These are phyloP conservation scores for Aspergillaceae sp. DNA, from an alignment of 2,329 filamentous ascomycete genomes.

Conservation along the genomic window DNA sequence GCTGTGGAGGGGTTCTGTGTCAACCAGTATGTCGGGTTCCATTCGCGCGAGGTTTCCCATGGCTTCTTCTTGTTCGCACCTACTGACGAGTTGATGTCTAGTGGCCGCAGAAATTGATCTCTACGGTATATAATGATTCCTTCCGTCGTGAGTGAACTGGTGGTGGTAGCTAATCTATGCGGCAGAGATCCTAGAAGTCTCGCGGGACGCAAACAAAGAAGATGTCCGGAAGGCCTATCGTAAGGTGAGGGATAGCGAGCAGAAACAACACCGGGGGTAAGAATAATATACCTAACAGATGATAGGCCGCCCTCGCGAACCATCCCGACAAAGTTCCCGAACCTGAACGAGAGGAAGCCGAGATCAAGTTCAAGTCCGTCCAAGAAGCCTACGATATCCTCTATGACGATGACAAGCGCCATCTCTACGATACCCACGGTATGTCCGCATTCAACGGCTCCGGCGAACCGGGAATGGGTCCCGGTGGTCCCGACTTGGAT, in stretches of 20 bases:
- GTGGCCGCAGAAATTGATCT: slow-evolving; percentile 46
- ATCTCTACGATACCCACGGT: slow-evolving; percentile 85
- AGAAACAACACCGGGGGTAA: background rate
- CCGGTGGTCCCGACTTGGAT: slow-evolving; percentile 60
- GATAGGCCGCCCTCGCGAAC: slow-evolving; percentile 70
- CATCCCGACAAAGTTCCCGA: slow-evolving; percentile 95
- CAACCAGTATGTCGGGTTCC: background rate
- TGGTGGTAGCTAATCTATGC: slow-evolving; percentile 4
- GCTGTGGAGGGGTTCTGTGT: background rate
- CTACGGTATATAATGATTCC: slow-evolving; percentile 43
- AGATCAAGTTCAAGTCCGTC: slow-evolving; percentile 85
- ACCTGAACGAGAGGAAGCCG: slow-evolving; percentile 72
- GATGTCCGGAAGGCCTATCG: slow-evolving; percentile 95
- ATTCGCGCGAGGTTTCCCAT: background rate
- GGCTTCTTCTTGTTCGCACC: background rate
- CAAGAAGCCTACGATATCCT: slow-evolving; percentile 97
- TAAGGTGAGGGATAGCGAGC: slow-evolving; percentile 52
- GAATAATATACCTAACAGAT: slow-evolving; percentile 2
- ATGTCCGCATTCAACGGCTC: slow-evolving; percentile 90
- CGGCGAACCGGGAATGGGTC: slow-evolving; percentile 56
- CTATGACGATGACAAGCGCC: slow-evolving; percentile 85
- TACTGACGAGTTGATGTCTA: slow-evolving; percentile 16
- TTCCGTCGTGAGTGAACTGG: background rate
- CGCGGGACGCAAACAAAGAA: slow-evolving; percentile 60
- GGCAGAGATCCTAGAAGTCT: slow-evolving; percentile 69